Conservation (phyloP, 2,329 filamentous ascomycete genomes). For the Lachnellula subtilissima region DNA sequence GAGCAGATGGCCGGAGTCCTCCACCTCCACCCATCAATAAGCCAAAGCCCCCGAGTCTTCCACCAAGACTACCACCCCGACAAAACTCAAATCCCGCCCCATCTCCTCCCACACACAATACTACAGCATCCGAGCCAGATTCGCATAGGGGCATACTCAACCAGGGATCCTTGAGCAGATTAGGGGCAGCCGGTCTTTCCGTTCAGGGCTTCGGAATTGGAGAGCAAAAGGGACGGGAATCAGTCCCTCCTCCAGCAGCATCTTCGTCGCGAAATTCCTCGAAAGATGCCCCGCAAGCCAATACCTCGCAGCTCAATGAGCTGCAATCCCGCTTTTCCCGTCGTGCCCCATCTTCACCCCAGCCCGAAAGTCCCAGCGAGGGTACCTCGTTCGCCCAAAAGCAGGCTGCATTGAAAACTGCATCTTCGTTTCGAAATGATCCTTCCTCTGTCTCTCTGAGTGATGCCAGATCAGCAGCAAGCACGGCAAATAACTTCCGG, state of each 20-base stretch:
- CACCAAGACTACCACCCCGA: constrained; percentile 53
- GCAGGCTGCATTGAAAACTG: constrained; percentile 48
- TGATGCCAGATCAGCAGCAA: constrained; percentile 46
- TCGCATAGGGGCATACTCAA: constrained; percentile 31
- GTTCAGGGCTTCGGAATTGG: constrained; percentile 63
- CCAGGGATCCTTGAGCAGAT: constrained; percentile 46
- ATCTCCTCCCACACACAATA: constrained; percentile 35
- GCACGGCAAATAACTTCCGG: constrained; percentile 53
- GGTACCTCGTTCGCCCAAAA: constrained; percentile 52
- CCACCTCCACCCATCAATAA: constrained; percentile 18
- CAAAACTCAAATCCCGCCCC: constrained; percentile 35
- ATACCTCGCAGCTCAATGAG: constrained; percentile 29
- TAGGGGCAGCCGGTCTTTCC: constrained; percentile 58
- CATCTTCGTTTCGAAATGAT: constrained; percentile 44
- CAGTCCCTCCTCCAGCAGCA: constrained; percentile 24
- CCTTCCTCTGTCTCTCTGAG: constrained; percentile 47
- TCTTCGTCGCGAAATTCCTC: constrained; percentile 21
- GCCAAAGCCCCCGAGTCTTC: constrained; percentile 39
- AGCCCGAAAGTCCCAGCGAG: constrained; percentile 30
- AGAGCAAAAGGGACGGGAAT: constrained; percentile 32
- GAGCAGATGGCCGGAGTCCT: constrained; percentile 25
- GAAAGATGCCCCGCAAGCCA: constrained; percentile 8
- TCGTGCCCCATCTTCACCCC: constrained; percentile 29
- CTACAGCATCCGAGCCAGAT: constrained; percentile 22
- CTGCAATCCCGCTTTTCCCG: constrained; percentile 33